Base-by-base conservation (phyloP, 2,329 filamentous ascomycete genomes). In the Phaeoacremonium minimum region DNA sequence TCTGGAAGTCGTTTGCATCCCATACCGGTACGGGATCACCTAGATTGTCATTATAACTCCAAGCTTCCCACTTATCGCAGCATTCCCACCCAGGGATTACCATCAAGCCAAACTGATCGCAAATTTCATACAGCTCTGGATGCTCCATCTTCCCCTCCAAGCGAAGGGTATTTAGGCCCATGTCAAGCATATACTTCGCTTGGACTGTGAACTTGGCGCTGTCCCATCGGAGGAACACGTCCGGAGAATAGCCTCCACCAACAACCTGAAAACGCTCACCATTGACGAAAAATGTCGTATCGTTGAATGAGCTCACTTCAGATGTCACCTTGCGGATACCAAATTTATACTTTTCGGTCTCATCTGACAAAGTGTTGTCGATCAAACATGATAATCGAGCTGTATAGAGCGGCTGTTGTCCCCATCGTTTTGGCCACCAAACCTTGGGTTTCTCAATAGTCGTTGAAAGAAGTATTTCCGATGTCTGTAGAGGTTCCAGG, bases 11-110 rank as follows among this genome's bases (percentile, higher is more conserved):
- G 3, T 53, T 46, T 0, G 72, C 64, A 1, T 52, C 56, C 75
- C 77, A 83, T 6, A 53, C 29, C 0, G 54, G 48, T 3, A 55
- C 46, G 0, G 60, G 56, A 32, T 63, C 53, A 16, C 64, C 46
- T 6, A 71, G 44, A 32, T 83, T 71, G 11, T 71, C 52, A 45
- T 82, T 82, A 51, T 81, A 80, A 33, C 48, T 52, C 77, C 77
- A 83, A 0, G 69, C 73, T 48, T 83, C 79, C 79, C 79, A 83
- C 50, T 83, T 83, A 46, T 82, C 74, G 50, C 79, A 83, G 52
- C 79, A 83, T 42, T 82, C 77, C 77, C 77, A 83, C 0, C 79
- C 79, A 0, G 76, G 61, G 26, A 83, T 59, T 0, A 83, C 54
- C 75, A 83, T 80, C 22, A 83, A 47, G 0, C 79, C 79, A 47